These are phyloP conservation scores for Castanea crenata DNA, from an alignment of 306 rosid genomes.

Conservation along the genomic window DNA sequence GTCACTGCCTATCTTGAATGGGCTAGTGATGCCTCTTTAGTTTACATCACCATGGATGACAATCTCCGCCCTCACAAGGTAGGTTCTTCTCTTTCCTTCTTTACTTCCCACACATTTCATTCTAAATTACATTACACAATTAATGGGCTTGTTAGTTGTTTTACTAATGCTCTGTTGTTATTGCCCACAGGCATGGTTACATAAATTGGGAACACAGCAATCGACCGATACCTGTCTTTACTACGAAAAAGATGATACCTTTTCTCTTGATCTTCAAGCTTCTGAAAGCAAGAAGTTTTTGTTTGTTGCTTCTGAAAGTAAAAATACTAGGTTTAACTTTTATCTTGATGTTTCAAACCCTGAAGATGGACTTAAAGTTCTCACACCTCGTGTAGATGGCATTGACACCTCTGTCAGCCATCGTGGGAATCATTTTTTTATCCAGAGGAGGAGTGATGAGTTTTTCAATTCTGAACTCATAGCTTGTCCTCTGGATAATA, in stretches of 20 bases:
- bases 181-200: conserved; percentile 77
- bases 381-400: conserved; percentile 80
- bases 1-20: conserved; percentile 64
- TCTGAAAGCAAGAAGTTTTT: conserved; percentile 85
- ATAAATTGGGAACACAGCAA: conserved; percentile 72
- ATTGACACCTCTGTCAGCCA: conserved; percentile 76
- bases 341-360: conserved; percentile 76
- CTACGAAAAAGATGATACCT: conserved; percentile 72
- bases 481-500: conserved; percentile 67
- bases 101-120: too few relatives aligned
- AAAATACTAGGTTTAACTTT: conserved; percentile 82
- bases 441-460: conserved; percentile 66
- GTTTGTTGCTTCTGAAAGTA: conserved; percentile 86
- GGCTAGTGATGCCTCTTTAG: conserved; percentile 71
- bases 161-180: conserved; percentile 2
- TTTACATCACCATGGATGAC: conserved; percentile 79
- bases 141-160: neutral
- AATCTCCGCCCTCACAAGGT: conserved; percentile 96
- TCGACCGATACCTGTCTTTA: conserved; percentile 76
- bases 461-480: conserved; percentile 82
- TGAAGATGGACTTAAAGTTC: conserved; percentile 67
- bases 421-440: conserved; percentile 83
- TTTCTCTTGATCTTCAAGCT: conserved; percentile 68
- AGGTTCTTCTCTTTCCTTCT: conserved; percentile 5
- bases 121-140: too few relatives aligned